Percentiles rank a stretch among this genome's conserved stretches.
These are phyloP conservation scores for Aspergillus aculeatinus DNA, from an alignment of 2,329 filamentous ascomycete genomes.

Conservation along the genomic window DNA sequence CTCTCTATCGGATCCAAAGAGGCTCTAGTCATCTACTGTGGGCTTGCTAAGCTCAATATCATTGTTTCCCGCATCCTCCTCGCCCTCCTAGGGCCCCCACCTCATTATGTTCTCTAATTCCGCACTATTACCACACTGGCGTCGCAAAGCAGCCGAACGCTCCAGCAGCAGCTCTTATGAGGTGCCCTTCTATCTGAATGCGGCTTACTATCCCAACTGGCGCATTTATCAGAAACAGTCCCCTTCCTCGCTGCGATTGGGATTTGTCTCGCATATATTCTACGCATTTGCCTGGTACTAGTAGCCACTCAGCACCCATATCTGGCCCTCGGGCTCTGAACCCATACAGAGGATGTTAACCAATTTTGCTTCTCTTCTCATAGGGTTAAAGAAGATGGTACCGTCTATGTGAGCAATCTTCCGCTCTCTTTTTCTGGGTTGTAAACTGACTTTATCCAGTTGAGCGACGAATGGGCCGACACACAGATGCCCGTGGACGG, in stretches of 20 bases:
- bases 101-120: slow-evolving; percentile 22
- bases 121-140: slow-evolving; percentile 26
- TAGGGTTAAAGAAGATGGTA: slow-evolving; percentile 68
- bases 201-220: slow-evolving; percentile 81
- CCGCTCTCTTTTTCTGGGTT: slow-evolving; percentile 24
- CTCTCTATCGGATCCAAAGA: background rate
- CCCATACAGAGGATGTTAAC: slow-evolving; percentile 25
- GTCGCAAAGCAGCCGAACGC: slow-evolving; percentile 25
- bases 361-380: slow-evolving; percentile 21
- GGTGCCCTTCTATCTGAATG: slow-evolving; percentile 58
- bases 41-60: slow-evolving; percentile 1
- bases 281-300: slow-evolving; percentile 71
- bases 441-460: slow-evolving; percentile 45
- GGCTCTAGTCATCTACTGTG: background rate
- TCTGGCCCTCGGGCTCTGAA: slow-evolving; percentile 8
- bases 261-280: slow-evolving; percentile 76
- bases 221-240: slow-evolving; percentile 71
- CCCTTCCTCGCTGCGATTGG: slow-evolving; percentile 71
- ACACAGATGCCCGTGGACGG: slow-evolving; percentile 70
- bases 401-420: slow-evolving; percentile 62
- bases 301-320: slow-evolving; percentile 20
- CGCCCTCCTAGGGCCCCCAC: background rate
- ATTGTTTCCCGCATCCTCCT: background rate
- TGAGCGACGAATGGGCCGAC: slow-evolving; percentile 79
- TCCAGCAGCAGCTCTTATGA: slow-evolving; percentile 32